Conservation (phyloP, 1,284 basidiomycete species). For the Sanghuangporus baumii region DNA sequence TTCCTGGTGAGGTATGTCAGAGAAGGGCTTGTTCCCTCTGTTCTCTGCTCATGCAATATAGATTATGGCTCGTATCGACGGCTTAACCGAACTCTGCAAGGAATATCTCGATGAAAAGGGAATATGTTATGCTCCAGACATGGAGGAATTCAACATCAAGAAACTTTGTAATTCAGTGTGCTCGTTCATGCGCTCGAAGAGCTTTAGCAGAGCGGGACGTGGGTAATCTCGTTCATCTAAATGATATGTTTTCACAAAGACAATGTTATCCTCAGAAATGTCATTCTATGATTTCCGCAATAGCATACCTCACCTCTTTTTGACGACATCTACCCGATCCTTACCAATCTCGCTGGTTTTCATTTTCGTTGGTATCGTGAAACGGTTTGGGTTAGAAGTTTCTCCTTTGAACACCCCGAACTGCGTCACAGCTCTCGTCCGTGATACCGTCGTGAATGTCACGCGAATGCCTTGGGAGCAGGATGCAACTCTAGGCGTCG, state of each 20-base stretch:
- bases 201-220: constrained; percentile 38
- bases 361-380: constrained; percentile 49
- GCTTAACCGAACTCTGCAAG: constrained; percentile 37
- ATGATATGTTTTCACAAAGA: background rate
- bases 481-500: constrained; percentile 30
- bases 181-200: constrained; percentile 39
- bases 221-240: constrained; percentile 19
- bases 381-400: constrained; percentile 45
- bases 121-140: constrained; percentile 23
- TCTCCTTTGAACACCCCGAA: constrained; percentile 51
- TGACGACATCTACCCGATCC: constrained; percentile 41
- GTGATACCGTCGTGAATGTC: constrained; percentile 44
- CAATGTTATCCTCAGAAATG: constrained; percentile 21
- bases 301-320: constrained; percentile 54
- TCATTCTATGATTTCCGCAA: constrained; percentile 40
- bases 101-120: constrained; percentile 28
- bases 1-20: constrained; percentile 36
- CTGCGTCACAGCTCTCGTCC: constrained; percentile 42
- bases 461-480: constrained; percentile 29
- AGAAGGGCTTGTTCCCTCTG: background rate
- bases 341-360: constrained; percentile 59
- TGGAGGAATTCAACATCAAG: constrained; percentile 25
- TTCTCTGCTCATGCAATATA: constrained; percentile 12
- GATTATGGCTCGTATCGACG: constrained; percentile 36
- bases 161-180: constrained; percentile 39